Conservation (phyloP, 768 basidiomycete species). For the Mycena leptocephala region DNA sequence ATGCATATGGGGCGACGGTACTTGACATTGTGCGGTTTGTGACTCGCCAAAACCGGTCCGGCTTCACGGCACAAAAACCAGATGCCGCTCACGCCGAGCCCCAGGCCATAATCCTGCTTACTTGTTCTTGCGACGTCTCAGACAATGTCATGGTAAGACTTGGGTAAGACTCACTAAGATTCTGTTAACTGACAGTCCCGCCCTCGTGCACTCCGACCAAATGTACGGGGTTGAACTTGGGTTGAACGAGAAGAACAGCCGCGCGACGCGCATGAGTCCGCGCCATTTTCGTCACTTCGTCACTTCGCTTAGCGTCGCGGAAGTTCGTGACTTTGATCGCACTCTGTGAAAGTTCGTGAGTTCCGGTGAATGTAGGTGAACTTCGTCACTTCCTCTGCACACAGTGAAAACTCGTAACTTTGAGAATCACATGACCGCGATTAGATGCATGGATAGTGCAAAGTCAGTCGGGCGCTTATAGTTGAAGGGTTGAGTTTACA, state of each 20-base stretch:
- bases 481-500: not conserved
- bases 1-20: conserved; percentile 93
- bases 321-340: not conserved
- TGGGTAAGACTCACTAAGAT: too few species aligned
- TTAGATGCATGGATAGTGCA: not conserved
- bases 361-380: conserved; percentile 1
- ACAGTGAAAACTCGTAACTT: not conserved
- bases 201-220: too few species aligned
- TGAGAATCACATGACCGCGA: not conserved
- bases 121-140: too few species aligned
- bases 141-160: too few species aligned
- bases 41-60: too few species aligned
- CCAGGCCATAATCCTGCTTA: too few species aligned
- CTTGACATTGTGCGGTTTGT: conserved; percentile 93
- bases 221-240: too few species aligned
- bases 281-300: conserved; percentile 17
- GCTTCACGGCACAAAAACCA: too few species aligned
- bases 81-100: too few species aligned
- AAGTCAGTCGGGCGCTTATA: not conserved
- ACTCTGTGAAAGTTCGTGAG: conserved; percentile 3
- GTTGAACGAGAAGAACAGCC: too few species aligned
- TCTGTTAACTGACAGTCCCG: too few species aligned
- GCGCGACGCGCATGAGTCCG: too few species aligned
- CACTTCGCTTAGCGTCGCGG: not conserved
- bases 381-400: not conserved